Base-by-base conservation (phyloP, 2,329 filamentous ascomycete genomes). In the Arthrobotrys sphaeroides region DNA sequence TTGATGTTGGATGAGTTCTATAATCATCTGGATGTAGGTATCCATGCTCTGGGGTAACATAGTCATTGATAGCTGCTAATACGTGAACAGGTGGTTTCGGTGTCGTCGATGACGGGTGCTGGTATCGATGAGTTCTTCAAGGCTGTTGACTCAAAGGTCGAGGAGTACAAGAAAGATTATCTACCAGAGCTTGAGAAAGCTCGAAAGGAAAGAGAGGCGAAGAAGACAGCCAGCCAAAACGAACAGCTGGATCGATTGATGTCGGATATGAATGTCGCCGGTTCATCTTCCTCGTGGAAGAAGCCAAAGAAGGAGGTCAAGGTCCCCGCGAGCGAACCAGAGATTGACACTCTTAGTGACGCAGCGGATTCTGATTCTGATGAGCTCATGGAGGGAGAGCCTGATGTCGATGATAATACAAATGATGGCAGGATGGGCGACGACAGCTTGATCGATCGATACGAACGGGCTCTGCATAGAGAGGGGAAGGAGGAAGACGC, bases 1-100 rank as follows among this genome's bases (percentile, higher is more conserved):
- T 85, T 98, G 77, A 93, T 99, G 87, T 85, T 99, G 33, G 95
- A 99, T 80, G 95, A 99, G 82, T 99, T 99, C 81, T 99, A 99
- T 83, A 90, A 92, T 40, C 93, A 98, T 81, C 85, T 99, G 33
- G 96, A 89, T 80, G 92, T 75, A 51, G 26, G 72, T 42, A 13
- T n/a, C 5, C 24, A 10, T 12, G 2, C 20, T 28, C 16, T 13
- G 10, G 2, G 4, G n/a, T 5, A n/a, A n/a, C n/a, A n/a, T 26
- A 22, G 12, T 36, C 18, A 2, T 26, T 49, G 6, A n/a, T 24
- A 5, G 3, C 12, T 12, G 36, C 36, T 64, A 49, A 74, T 16
- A 12, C 2, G 36, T 7, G 5, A 31, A 24, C 38, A 75, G 72
- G 72, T 99, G 6, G 94, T 99, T 0, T 93, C 91, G 0, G 96